phyloP scores from a whole-genome alignment of 164 flowering plant species.

The Magnolia changhungtana region DNA sequence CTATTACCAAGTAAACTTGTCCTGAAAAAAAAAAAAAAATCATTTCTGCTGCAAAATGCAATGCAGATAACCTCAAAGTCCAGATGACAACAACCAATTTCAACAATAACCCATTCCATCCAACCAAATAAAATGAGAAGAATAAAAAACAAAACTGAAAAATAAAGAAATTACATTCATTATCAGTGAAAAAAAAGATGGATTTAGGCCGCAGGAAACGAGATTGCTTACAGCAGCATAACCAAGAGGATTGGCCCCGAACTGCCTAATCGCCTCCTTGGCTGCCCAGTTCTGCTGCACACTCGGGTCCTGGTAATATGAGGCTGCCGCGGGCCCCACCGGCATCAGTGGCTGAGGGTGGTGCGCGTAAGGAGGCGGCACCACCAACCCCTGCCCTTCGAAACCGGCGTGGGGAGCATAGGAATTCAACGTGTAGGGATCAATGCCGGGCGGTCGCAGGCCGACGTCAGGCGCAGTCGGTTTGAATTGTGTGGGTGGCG shows the following conservation, averaged over 20 bases:
- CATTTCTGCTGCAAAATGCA: too few relatives aligned
- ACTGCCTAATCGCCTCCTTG: constrained; percentile 16
- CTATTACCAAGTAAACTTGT: background rate
- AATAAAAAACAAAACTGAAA: too few relatives aligned
- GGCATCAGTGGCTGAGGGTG: background rate
- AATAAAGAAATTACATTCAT: too few relatives aligned
- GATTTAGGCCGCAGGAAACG: background rate
- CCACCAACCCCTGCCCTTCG: constrained; percentile 11
- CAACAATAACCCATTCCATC: background rate
- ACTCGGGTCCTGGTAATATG: constrained; percentile 11
- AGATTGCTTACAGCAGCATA: constrained; percentile 15
- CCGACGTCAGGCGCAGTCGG: background rate
- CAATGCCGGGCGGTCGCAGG: constrained; percentile 2
- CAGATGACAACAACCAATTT: background rate
- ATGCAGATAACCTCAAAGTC: too few relatives aligned
- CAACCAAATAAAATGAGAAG: background rate
- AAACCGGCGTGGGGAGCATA: background rate
- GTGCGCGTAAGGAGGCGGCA: constrained; percentile 4
- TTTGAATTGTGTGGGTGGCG: background rate
- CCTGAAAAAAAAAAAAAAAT: too few relatives aligned
- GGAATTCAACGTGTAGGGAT: background rate
- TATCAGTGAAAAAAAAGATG: background rate
- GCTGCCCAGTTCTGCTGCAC: constrained; percentile 3
- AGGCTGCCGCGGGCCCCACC: background rate
- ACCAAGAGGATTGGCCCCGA: constrained; percentile 6